Percentiles rank a stretch among this genome's conserved stretches.
Evolutionary conservation across 352 stramenopile genomes (phyloP).

Genomic region (Peronosclerospora sorghi): DNA sequence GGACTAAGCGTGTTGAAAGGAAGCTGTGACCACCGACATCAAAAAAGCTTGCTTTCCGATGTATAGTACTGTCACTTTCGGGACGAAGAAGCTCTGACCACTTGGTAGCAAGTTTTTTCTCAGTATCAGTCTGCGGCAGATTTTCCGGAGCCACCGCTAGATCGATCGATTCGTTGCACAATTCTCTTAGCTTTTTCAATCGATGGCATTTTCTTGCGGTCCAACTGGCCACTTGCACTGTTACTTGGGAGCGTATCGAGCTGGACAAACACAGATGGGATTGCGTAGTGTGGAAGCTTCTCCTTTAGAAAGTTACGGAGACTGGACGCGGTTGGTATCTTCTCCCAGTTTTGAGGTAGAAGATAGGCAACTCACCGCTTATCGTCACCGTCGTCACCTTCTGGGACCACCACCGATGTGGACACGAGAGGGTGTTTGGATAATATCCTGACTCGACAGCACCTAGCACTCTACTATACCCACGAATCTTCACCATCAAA

Average conservation of each 20-base stretch:
- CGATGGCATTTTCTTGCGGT: constrained; percentile 79
- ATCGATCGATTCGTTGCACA: constrained; percentile 74
- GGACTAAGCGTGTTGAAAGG: constrained; percentile 60
- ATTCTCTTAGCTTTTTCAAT: constrained; percentile 52
- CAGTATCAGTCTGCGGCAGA: constrained; percentile 44
- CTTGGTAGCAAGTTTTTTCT: constrained; percentile 45
- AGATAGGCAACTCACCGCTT: constrained; percentile 91
- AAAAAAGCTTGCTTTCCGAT: constrained; percentile 65
- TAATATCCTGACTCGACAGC: constrained; percentile 86
- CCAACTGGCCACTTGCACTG: constrained; percentile 79
- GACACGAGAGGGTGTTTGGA: constrained; percentile 75
- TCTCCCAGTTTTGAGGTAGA: constrained; percentile 63
- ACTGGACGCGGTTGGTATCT: constrained; percentile 45
- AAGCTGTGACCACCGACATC: constrained; percentile 75
- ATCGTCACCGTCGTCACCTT: constrained; percentile 73
- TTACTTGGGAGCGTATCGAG: constrained; percentile 81
- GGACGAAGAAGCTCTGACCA: constrained; percentile 62
- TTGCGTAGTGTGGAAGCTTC: constrained; percentile 75
- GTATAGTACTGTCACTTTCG: constrained; percentile 39
- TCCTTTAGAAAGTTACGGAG: constrained; percentile 59
- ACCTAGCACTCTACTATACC: constrained; percentile 89
- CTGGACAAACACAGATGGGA: constrained; percentile 72
- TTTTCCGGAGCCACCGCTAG: constrained; percentile 28
- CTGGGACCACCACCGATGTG: constrained; percentile 84
- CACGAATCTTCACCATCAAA: constrained; percentile 95